Percentiles rank a stretch among this genome's conserved stretches.
These are phyloP conservation scores for Lodderomyces orthopsilosis DNA, from an alignment of 1,139 yeast species.

Conservation along the genomic window DNA sequence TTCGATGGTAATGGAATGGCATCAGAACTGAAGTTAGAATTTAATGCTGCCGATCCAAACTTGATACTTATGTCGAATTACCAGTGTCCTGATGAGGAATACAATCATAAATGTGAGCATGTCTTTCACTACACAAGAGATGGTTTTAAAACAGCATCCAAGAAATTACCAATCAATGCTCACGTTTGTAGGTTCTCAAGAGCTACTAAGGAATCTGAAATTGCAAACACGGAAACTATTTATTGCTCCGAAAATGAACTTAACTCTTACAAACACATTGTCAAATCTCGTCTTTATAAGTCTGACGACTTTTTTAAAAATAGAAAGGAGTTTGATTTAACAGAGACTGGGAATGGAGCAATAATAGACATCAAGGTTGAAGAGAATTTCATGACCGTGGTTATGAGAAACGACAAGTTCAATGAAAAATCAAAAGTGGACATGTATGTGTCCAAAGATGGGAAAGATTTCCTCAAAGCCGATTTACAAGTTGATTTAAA, in stretches of 20 bases:
- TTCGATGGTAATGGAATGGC: constrained; percentile 10
- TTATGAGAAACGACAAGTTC: constrained; percentile 49
- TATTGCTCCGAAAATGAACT: constrained; percentile 46
- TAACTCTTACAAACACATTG: constrained; percentile 45
- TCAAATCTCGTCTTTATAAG: constrained; percentile 38
- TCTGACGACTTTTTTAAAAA: constrained; percentile 58
- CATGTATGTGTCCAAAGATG: constrained; percentile 60
- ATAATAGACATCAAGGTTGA: constrained; percentile 49
- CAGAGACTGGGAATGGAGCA: constrained; percentile 30
- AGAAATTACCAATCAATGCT: constrained; percentile 30
- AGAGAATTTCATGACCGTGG: constrained; percentile 52
- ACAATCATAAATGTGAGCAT: constrained; percentile 29
- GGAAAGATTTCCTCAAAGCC: constrained; percentile 48
- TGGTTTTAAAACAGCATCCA: constrained; percentile 46
- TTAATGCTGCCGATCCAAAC: constrained; percentile 42
- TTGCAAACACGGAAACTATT: constrained; percentile 43
- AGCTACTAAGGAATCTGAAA: constrained; percentile 35
- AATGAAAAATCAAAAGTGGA: constrained; percentile 38
- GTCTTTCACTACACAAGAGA: constrained; percentile 51
- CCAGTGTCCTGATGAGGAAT: constrained; percentile 31
- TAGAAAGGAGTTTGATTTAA: constrained; percentile 20
- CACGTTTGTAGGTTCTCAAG: constrained; percentile 53
- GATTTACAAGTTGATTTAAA: constrained; percentile 46
- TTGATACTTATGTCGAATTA: constrained; percentile 37
- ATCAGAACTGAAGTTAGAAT: constrained; percentile 22